Evolutionary conservation across 2,329 filamentous ascomycete genomes (phyloP), one percentile per base, ranked within the genome.

Genomic region (Coniochaeta sp.): DNA sequence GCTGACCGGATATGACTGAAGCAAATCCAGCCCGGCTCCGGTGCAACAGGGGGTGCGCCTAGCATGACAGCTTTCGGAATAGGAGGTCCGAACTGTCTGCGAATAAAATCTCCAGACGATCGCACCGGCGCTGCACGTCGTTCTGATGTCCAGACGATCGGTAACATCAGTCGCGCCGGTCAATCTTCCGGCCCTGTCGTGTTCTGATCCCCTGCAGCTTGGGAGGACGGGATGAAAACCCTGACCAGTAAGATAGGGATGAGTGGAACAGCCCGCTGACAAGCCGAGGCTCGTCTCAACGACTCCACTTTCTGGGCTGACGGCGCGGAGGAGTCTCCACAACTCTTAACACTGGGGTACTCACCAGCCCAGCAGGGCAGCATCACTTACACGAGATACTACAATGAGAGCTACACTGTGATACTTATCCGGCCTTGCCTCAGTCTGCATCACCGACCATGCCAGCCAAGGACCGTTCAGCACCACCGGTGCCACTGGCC

Each of bases 401-500:
- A 19, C 16, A n/a, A 40, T 17, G 17, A n/a, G 3, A 36, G 3
- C 8, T 36, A 7, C 34, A 36, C 3, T 36, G 34, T 12, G 34
- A 36, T 3, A 5, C 30, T 32, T 36, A 14, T 9, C 34, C 34
- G 34, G 34, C 34, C 14, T 9, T 36, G 9, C 34, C 34, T 36
- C 34, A 6, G 34, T 14, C 12, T 14, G 14, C 47, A 30, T n/a
- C 19, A 47, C 22, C 22, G 10, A 47, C 22, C 19, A 52, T 52
- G 47, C 8, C 47, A 30, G 2, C 3, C 26, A 14, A 26, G 14
- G 19, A 28, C 22, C 9, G 10, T 36, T 12, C 9, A 50, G 22
- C 44, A 12, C 14, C 24, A 17, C 24, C 24, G 2, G 57, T 65
- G 5, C 64, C 65, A 5, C 68, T 70, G 36, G 57, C 62, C 2